Percentiles rank a stretch among this genome's conserved stretches.
These are phyloP conservation scores for Sporormia fimetaria DNA, from an alignment of 495 filamentous ascomycete species.

Conservation along the genomic window DNA sequence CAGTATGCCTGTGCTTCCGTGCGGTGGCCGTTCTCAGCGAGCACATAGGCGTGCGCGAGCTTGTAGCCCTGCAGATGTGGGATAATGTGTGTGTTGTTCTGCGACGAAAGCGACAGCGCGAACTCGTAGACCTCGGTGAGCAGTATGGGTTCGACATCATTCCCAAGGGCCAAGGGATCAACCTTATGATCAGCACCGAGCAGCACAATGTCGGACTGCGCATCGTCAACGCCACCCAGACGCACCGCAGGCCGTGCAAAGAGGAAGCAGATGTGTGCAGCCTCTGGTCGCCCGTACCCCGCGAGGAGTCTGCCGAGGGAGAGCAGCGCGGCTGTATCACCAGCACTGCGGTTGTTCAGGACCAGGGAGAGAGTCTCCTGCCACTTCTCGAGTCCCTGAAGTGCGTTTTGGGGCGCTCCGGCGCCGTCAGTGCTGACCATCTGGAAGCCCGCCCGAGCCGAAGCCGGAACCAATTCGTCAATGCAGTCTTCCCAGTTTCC, in stretches of 20 bases:
- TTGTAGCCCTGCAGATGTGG: conserved; percentile 87
- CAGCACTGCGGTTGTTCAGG: conserved; percentile 71
- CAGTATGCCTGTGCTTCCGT: conserved; percentile 84
- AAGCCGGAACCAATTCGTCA: conserved; percentile 91
- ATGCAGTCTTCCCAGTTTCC: conserved; percentile 90
- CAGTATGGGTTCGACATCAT: conserved; percentile 71
- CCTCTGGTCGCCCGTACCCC: conserved; percentile 77
- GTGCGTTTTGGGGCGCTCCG: conserved; percentile 55
- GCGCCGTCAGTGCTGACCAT: conserved; percentile 59
- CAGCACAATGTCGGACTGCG: conserved; percentile 63
- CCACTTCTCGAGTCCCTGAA: conserved; percentile 86
- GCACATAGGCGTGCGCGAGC: conserved; percentile 66
- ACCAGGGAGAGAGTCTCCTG: conserved; percentile 78
- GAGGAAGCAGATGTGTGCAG: conserved; percentile 81
- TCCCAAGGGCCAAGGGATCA: conserved; percentile 52
- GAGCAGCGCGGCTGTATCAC: conserved; percentile 63
- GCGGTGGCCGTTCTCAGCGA: conserved; percentile 73
- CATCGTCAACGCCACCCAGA: conserved; percentile 77
- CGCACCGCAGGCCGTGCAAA: conserved; percentile 44
- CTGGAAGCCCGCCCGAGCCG: conserved; percentile 82
- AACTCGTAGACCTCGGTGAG: conserved; percentile 92
- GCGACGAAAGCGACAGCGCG: conserved; percentile 51
- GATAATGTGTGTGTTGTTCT: conserved; percentile 42
- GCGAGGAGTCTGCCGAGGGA: conserved; percentile 75
- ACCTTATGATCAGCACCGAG: conserved; percentile 69